A percentile compares a stretch with the other conserved stretches of the same genome.
Conservation (phyloP, 129 eudicot genomes). For the Helianthus tuberosus region DNA sequence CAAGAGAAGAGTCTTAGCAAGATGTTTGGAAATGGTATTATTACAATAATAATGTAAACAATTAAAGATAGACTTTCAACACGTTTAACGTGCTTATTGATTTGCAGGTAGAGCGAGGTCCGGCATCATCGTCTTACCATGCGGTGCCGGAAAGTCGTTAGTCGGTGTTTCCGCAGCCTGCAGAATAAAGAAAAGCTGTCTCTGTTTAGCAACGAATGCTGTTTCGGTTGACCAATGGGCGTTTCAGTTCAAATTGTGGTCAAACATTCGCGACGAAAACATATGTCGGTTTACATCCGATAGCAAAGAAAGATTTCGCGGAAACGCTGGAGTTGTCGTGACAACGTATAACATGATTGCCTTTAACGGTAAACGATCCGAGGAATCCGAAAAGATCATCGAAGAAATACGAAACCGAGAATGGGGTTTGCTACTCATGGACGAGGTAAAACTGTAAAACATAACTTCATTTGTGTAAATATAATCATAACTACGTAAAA, state of each 20-base stretch:
- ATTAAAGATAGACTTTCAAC: background rate
- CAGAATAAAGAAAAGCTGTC: slow-evolving; percentile 88
- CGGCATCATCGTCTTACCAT: slow-evolving; percentile 89
- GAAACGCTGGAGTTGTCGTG: slow-evolving; percentile 96
- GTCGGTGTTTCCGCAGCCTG: slow-evolving; percentile 97
- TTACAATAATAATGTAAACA: background rate
- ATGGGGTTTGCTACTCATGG: slow-evolving; percentile 99
- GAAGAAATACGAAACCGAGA: slow-evolving; percentile 94
- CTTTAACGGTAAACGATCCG: slow-evolving; percentile 91
- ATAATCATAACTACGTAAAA: slow-evolving; percentile 4
- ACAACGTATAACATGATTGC: slow-evolving; percentile 99
- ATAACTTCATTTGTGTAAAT: slow-evolving; percentile 4
- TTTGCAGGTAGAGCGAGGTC: slow-evolving; percentile 90
- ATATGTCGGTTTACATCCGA: slow-evolving; percentile 95
- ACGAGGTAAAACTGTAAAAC: slow-evolving; percentile 60
- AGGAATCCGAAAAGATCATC: slow-evolving; percentile 94
- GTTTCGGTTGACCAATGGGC: slow-evolving; percentile 99
- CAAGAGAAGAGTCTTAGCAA: slow-evolving; percentile 95
- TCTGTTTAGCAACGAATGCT: slow-evolving; percentile 95
- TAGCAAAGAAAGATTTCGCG: slow-evolving; percentile 92
- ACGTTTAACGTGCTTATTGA: background rate
- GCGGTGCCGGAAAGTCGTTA: slow-evolving; percentile 95
- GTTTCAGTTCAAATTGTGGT: slow-evolving; percentile 93
- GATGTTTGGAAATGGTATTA: slow-evolving; percentile 93
- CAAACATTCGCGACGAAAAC: slow-evolving; percentile 88